Conservation (phyloP, 805 yeast genomes). For the Komagataella mondaviorum region DNA sequence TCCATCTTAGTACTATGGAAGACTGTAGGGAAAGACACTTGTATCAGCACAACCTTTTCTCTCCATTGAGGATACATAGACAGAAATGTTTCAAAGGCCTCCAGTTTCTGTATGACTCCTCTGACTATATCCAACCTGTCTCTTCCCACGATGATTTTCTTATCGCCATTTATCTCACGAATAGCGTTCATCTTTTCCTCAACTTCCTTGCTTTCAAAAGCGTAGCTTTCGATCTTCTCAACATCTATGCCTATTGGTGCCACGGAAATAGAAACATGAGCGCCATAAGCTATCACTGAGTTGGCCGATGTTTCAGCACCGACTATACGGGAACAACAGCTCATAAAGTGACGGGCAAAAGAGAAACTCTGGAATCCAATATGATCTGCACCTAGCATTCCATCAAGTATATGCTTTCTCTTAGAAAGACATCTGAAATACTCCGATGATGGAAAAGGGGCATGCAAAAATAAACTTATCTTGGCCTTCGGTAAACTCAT, state of each 20-base stretch:
- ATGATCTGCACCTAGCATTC: constrained; percentile 81
- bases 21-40: constrained; percentile 75
- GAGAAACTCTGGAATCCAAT: constrained; percentile 79
- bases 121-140: constrained; percentile 86
- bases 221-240: constrained; percentile 48
- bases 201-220: constrained; percentile 28
- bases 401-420: constrained; percentile 72
- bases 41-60: constrained; percentile 75
- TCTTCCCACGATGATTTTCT: constrained; percentile 82
- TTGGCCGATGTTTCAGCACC: constrained; percentile 63
- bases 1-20: constrained; percentile 54
- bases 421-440: constrained; percentile 83
- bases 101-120: constrained; percentile 86
- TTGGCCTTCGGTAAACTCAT: constrained; percentile 61
- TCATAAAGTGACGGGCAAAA: constrained; percentile 81
- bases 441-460: constrained; percentile 93
- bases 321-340: constrained; percentile 77
- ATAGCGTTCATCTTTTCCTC: constrained; percentile 56
- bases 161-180: constrained; percentile 43
- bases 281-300: constrained; percentile 61
- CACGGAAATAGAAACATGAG: constrained; percentile 57
- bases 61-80: constrained; percentile 91
- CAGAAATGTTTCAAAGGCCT: constrained; percentile 80
- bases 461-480: constrained; percentile 72
- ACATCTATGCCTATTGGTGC: constrained; percentile 88